Evolutionary conservation across 352 stramenopile species (phyloP).

Genomic region (Globisporangium nunn): DNA sequence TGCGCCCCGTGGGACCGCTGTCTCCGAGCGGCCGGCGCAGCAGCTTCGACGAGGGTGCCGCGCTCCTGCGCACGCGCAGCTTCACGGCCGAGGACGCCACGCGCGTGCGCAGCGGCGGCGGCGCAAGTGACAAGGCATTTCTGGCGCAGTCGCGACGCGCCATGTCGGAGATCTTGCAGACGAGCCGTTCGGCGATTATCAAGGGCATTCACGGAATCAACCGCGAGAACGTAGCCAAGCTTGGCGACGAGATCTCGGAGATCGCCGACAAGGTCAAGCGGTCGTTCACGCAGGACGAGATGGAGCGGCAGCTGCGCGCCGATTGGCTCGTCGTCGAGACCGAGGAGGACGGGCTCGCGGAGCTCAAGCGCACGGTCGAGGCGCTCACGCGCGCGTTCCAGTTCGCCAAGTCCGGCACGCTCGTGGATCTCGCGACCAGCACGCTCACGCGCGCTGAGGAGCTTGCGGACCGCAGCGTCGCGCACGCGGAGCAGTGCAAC

Average conservation of each 20-base stretch:
- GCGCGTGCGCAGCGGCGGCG: slow-evolving; percentile 8
- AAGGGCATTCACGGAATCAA: slow-evolving; percentile 57
- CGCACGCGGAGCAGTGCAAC: slow-evolving; percentile 69
- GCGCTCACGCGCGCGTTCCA: slow-evolving; percentile 77
- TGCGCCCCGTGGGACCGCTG: slow-evolving; percentile 37
- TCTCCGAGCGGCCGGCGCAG: slow-evolving; percentile 23
- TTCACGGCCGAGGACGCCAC: slow-evolving; percentile 80
- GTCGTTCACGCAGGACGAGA: slow-evolving; percentile 62
- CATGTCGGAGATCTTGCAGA: slow-evolving; percentile 43
- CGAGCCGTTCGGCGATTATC: slow-evolving; percentile 41
- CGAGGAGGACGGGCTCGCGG: slow-evolving; percentile 61
- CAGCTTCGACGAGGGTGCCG: slow-evolving; percentile 11
- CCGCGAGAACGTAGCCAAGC: slow-evolving; percentile 36
- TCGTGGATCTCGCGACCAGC: slow-evolving; percentile 66
- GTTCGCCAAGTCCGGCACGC: slow-evolving; percentile 64
- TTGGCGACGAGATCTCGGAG: slow-evolving; percentile 31
- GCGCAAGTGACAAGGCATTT: slow-evolving; percentile 29
- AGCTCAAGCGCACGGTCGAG: slow-evolving; percentile 52
- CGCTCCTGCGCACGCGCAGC: slow-evolving; percentile 33
- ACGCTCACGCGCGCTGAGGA: slow-evolving; percentile 59
- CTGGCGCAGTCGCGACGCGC: slow-evolving; percentile 19
- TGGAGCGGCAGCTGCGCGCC: slow-evolving; percentile 51
- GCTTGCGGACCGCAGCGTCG: slow-evolving; percentile 62
- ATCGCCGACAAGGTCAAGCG: slow-evolving; percentile 66
- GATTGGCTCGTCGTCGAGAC: slow-evolving; percentile 80